Conservation (phyloP, 257 asterid genomes). For the Rubia yunnanensis region DNA sequence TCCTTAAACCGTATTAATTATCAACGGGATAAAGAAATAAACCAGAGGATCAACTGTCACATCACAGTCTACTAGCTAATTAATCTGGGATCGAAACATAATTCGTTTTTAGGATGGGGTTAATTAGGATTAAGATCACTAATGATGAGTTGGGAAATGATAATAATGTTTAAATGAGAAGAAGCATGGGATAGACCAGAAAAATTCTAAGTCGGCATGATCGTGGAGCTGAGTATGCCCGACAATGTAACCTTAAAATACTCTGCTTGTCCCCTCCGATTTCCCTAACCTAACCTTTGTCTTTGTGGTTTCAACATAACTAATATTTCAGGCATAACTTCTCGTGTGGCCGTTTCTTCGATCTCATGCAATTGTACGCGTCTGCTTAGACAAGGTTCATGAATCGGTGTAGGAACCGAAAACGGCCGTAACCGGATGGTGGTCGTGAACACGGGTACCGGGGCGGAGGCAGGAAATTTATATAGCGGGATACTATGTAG, state of each 20-base stretch:
- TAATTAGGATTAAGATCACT: conserved; percentile 12
- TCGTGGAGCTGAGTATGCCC: conserved; percentile 39
- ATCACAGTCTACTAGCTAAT: conserved; percentile 8
- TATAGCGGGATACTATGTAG: no score
- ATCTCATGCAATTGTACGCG: not conserved
- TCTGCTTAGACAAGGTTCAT: not conserved
- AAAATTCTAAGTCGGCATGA: conserved; percentile 23
- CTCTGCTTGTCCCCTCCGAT: conserved; percentile 24
- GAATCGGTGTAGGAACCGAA: not conserved
- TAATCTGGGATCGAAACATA: conserved; percentile 14
- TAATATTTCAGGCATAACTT: not conserved
- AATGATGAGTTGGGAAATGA: conserved; percentile 16
- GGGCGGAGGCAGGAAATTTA: no score
- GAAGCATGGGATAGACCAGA: not conserved
- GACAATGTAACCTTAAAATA: conserved; percentile 31
- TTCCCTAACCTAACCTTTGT: conserved; percentile 21
- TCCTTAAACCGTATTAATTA: conserved; percentile 14
- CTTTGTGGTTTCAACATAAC: not conserved
- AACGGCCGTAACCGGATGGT: not conserved
- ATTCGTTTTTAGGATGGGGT: conserved; percentile 17
- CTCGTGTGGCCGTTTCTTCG: not conserved
- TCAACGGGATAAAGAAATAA: conserved; percentile 7
- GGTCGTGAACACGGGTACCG: not conserved
- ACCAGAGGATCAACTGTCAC: conserved; percentile 26
- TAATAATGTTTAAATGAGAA: conserved; percentile 6